These are phyloP conservation scores for Vigna trinervia DNA, from an alignment of 306 rosid genomes.

Conservation along the genomic window DNA sequence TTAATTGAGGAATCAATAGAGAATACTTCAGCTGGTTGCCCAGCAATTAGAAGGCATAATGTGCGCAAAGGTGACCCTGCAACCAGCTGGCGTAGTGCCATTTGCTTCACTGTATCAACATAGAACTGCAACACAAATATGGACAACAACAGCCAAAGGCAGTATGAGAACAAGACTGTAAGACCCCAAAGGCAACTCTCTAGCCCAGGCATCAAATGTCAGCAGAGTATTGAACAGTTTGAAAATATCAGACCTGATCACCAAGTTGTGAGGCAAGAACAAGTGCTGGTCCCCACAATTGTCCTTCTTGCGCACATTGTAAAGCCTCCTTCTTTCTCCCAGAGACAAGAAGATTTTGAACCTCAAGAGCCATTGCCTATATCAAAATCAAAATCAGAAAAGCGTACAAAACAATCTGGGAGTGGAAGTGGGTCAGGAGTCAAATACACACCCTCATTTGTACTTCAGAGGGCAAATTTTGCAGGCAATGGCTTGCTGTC, in stretches of 20 bases:
- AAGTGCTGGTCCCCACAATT: constrained; percentile 98
- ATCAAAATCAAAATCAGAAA: constrained; percentile 46
- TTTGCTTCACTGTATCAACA: constrained; percentile 92
- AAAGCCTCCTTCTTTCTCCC: constrained; percentile 94
- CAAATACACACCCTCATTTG: constrained; percentile 63
- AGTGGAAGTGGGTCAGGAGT: background rate
- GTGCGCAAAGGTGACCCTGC: constrained; percentile 95
- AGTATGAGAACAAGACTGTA: background rate
- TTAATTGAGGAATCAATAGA: constrained; percentile 48
- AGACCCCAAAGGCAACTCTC: constrained; percentile 23
- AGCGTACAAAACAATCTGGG: constrained; percentile 23
- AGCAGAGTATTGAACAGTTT: constrained; percentile 21
- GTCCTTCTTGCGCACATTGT: constrained; percentile 92
- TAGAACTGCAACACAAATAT: constrained; percentile 72
- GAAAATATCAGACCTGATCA: constrained; percentile 72
- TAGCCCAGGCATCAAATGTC: constrained; percentile 31
- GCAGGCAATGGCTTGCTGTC: constrained; percentile 67
- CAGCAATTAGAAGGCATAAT: constrained; percentile 90
- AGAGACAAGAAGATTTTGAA: constrained; percentile 82
- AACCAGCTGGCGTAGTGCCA: constrained; percentile 82
- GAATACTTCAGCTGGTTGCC: constrained; percentile 93
- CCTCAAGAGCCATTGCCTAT: constrained; percentile 90
- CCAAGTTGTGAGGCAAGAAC: constrained; percentile 98
- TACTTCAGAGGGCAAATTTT: constrained; percentile 78
- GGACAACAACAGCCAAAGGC: constrained; percentile 30